Percentiles rank a stretch among this genome's conserved stretches.
Conservation (phyloP, 176 grass and related monocot species). For the Avena atlantica region DNA sequence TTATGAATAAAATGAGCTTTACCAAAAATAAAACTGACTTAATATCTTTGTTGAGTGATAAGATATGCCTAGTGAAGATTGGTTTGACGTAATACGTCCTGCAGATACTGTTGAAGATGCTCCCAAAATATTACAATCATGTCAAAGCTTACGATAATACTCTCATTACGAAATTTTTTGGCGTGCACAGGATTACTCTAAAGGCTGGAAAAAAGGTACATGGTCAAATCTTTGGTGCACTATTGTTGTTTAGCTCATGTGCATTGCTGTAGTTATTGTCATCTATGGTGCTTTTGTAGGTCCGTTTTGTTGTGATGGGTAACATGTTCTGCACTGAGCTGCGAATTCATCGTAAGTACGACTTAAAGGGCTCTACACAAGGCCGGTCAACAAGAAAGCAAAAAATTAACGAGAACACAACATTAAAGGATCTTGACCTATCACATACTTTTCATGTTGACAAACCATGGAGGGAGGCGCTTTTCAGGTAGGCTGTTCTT, state of each 20-base stretch:
- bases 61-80: constrained; percentile 67
- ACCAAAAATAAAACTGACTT: constrained; percentile 12
- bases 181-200: constrained; percentile 86
- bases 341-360: constrained; percentile 91
- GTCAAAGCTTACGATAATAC: constrained; percentile 99
- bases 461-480: constrained; percentile 90
- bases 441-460: constrained; percentile 92
- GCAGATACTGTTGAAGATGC: constrained; percentile 99
- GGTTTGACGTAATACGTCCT: constrained; percentile 70
- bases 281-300: constrained; percentile 55
- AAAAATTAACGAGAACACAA: constrained; percentile 88
- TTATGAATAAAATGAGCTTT: constrained; percentile 39
- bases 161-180: constrained; percentile 98
- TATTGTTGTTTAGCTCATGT: constrained; percentile 24
- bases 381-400: constrained; percentile 85
- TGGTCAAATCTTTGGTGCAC: constrained; percentile 26
- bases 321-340: constrained; percentile 99
- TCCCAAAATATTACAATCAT: constrained; percentile 96
- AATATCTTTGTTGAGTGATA: constrained; percentile 46
- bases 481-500: constrained; percentile 74
- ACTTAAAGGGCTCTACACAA: constrained; percentile 93
- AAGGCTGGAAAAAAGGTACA: constrained; percentile 81
- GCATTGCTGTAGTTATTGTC: constrained; percentile 33
- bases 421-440: constrained; percentile 92
- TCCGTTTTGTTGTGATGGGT: constrained; percentile 98